phyloP scores from a whole-genome alignment of 768 basidiomycete species.

The Phaffia tasmanica region DNA sequence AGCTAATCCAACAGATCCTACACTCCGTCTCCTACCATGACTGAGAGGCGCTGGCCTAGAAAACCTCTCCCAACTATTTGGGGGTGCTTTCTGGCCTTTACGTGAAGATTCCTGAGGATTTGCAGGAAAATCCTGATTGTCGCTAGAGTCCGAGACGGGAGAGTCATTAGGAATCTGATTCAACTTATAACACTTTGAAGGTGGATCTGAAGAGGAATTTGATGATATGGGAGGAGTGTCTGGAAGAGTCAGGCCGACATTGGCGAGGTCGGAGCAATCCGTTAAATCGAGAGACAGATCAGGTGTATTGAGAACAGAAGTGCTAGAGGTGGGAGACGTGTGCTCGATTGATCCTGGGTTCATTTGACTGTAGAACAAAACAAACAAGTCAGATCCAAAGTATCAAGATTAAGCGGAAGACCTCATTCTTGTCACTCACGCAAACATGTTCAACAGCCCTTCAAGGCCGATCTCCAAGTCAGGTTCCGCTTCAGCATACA shows the following conservation, averaged over 20 bases:
- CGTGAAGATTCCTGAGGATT: background rate
- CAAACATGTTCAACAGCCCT: conserved; percentile 1
- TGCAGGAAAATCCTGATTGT: background rate
- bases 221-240: background rate
- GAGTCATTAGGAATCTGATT: background rate
- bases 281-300: background rate
- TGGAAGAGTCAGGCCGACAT: background rate
- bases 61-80: conserved; percentile 20
- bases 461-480: conserved; percentile 11
- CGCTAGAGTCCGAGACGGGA: background rate
- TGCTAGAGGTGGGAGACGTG: background rate
- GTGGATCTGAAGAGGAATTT: conserved; percentile 10
- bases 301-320: too few species aligned
- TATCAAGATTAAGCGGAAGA: background rate
- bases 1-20: background rate
- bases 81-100: conserved; percentile 5
- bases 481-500: conserved; percentile 2
- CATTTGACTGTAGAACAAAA: background rate
- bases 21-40: conserved; percentile 6
- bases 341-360: conserved; percentile 1
- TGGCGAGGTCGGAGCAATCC: background rate
- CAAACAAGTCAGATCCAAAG: background rate
- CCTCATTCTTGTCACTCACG: background rate
- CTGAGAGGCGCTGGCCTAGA: conserved; percentile 9
- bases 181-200: background rate